Base-by-base conservation (phyloP, 805 yeast genomes). In the Kazachstania africana region DNA sequence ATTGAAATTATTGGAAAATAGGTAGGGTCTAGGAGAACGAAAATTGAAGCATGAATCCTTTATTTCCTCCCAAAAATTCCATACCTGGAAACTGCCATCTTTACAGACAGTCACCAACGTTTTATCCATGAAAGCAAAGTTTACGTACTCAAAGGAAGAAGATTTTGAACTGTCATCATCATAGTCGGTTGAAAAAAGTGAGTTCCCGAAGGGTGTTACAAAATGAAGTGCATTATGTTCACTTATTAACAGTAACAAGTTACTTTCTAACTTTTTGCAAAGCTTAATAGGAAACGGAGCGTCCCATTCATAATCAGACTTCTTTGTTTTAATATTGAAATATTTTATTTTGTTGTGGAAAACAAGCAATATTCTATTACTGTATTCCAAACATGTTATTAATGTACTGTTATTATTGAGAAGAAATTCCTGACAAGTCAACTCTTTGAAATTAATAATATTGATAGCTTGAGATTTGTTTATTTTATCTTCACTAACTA, bases 11-110 rank as follows among this genome's bases (percentile, higher is more conserved):
- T 47, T 44, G 16, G 34, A 37, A 13, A 55, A 30, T 16, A 47
- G 40, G 28, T 42, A 43, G 6, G 46, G 35, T n/a, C 36, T 36
- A 4, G 45, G 39, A 8, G 31, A 20, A 20, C 56, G 40, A 12
- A 46, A 40, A 38, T 55, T 45, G 14, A 44, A 40, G 15, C 32
- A 34, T 3, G 44, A 37, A 10, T 44, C 43, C 8, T 28, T 26
- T 12, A 34, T 23, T 35, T 48, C 48, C 37, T 45, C 44, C 54
- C 56, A 55, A 16, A 49, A 32, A 18, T 43, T 35, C 53, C 57
- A 49, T 3, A 41, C 12, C 28, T 47, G 47, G 19, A 47, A 45
- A 5, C 38, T 29, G 4, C 58, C 59, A 3, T 39, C 29, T 10
- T 31, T 35, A 4, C 49, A 33, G 3, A 38, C 37, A 2, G 44